phyloP scores from a whole-genome alignment of 2,329 filamentous ascomycete species.

The Neurospora crassa region DNA sequence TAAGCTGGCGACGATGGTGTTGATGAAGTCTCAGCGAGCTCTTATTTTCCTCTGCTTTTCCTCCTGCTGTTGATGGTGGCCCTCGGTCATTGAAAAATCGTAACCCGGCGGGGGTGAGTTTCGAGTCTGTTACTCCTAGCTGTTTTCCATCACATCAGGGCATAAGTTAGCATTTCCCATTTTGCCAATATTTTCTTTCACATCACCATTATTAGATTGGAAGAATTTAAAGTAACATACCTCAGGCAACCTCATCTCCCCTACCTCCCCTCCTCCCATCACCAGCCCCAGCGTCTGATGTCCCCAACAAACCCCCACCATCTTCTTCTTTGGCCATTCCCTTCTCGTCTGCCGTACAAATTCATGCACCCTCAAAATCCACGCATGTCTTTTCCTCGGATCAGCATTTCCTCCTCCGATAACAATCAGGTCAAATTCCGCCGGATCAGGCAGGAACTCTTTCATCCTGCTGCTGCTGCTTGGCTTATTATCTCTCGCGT shows the following conservation, averaged over 20 bases:
- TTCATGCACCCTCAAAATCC: conserved; percentile 31
- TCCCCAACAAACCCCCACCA: conserved; percentile 33
- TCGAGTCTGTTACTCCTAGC: conserved; percentile 27
- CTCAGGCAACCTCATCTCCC: conserved; percentile 28
- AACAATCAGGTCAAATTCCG: conserved; percentile 32
- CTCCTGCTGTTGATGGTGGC: not conserved
- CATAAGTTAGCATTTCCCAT: not conserved
- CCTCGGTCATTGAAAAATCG: conserved; percentile 25
- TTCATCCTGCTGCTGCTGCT: not conserved
- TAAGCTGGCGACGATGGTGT: conserved; percentile 30
- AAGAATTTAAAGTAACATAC: conserved; percentile 12
- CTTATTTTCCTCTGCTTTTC: conserved; percentile 1
- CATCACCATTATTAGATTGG: too few relatives aligned
- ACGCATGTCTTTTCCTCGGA: conserved; percentile 27
- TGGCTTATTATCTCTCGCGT: too few relatives aligned
- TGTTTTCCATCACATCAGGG: conserved; percentile 5
- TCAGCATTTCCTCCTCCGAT: conserved; percentile 34
- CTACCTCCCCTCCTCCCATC: conserved; percentile 27
- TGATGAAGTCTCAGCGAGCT: conserved; percentile 26
- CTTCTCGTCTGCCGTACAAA: conserved; percentile 26
- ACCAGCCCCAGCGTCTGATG: conserved; percentile 32
- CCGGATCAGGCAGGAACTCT: conserved; percentile 25
- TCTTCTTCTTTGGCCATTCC: conserved; percentile 22
- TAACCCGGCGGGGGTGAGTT: conserved; percentile 27
- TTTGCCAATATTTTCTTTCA: too few relatives aligned